Base-by-base conservation (phyloP, 2,329 filamentous ascomycete species). In the Sporothrix inflata region DNA sequence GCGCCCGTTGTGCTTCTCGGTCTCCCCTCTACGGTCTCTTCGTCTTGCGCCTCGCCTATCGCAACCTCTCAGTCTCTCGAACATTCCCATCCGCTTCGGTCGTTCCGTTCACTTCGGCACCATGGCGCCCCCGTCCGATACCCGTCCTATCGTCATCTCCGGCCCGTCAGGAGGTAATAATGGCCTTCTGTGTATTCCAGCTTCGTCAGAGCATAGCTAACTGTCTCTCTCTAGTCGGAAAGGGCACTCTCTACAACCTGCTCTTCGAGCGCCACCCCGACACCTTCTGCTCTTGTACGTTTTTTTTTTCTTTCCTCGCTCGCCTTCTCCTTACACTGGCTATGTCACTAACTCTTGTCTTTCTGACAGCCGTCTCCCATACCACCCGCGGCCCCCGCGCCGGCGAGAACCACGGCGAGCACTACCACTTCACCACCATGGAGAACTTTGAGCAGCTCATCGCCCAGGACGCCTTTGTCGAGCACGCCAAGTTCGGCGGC, bases 401-500 rank as follows among this genome's bases (percentile, higher is more conserved):
- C 2, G 92, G 91, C 78, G 94, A 98, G 83, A 78, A 88, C 75
- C 81, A 95, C 79, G 94, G 92, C 78, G 85, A 89, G 55, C 89
- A 97, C 82, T 98, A 98, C 85, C 89, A 94, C 85, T 97, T 91
- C 78, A 89, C 91, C 19, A 87, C 85, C 24, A 88, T 86, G 80
- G 86, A 88, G 11, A 85, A 86, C 3, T 97, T 97, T 79, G 83
- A 90, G 78, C 83, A 86, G 57, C 86, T 96, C 74, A 89, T 94
- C 71, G 84, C 81, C n/a, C 81, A 88, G 73, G 85, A 88, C 71
- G 92, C 90, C 12, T 97, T 98, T 81, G 91, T 97, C 74, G 94
- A 98, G 71, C 83, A 92, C 84, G 94, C 94, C 71, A 85, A 91
- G 80, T 98, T 97, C 80, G 90, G 94, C 53, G 90, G 89, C 71